phyloP scores from a whole-genome alignment of 1,139 yeast species.

The Yamadazyma sp. region DNA sequence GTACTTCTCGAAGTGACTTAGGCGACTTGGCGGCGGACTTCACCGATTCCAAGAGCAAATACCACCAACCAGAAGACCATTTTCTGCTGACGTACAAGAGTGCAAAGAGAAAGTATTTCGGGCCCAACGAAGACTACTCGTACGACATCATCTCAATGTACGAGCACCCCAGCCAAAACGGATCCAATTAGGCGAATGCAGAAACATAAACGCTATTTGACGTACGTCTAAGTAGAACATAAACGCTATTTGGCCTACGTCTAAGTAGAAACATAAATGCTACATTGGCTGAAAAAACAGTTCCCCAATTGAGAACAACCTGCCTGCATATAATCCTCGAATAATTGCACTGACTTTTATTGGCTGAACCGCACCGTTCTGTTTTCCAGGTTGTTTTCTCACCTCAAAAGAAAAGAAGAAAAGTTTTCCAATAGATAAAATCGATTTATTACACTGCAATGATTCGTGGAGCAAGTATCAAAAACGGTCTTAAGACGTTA shows the following conservation, averaged over 20 bases:
- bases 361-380: conserved; percentile 9
- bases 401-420: conserved; percentile 4
- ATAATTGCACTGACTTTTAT: conserved; percentile 11
- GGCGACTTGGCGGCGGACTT: conserved; percentile 30
- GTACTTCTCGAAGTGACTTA: conserved; percentile 20
- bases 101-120: conserved; percentile 1
- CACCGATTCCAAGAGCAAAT: conserved; percentile 8
- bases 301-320: background rate
- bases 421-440: conserved; percentile 3
- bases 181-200: too few species aligned
- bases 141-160: conserved; percentile 12
- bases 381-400: too few species aligned
- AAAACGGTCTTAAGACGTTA: conserved; percentile 12
- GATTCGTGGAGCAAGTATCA: conserved; percentile 19
- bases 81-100: conserved; percentile 1
- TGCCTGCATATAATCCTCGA: background rate
- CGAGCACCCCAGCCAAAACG: background rate
- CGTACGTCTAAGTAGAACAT: too few species aligned
- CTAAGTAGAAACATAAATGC: background rate
- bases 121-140: conserved; percentile 2
- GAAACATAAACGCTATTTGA: too few species aligned
- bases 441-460: conserved; percentile 10
- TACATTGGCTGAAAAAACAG: conserved; percentile 1
- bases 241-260: too few species aligned
- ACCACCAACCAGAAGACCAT: conserved; percentile 5